Evolutionary conservation across 495 filamentous ascomycete species (phyloP), one percentile per base, ranked within the genome.

Genomic region (Stereocaulon alpinum): DNA sequence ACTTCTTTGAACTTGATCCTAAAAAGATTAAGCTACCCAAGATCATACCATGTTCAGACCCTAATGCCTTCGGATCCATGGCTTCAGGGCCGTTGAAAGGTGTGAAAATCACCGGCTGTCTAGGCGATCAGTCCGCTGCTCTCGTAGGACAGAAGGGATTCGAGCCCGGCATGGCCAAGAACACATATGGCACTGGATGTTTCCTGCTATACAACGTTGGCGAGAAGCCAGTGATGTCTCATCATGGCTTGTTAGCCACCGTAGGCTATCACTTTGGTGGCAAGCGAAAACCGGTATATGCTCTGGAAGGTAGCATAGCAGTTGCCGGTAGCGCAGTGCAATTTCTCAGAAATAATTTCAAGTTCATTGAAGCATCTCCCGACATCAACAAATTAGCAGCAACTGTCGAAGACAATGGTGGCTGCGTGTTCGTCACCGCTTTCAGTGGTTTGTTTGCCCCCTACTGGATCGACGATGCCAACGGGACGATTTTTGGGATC

Each of bases 381-480:
- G 84, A 93, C 69, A 87, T 97, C 66, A 89, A 81, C 59, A 86
- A 92, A 55, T 72, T 96, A 48, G 92, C 92, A 10, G 82, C 80
- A 53, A 86, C 80, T 2, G 92, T 96, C 1, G 69, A 84, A n/a
- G 89, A 97, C 64, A 96, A 84, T 60, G 92, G 92, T 61, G 92
- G 92, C 27, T 89, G 91, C 41, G 81, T 94, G 6, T 97, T 97
- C 67, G 92, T 97, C 50, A 96, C 92, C 34, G 92, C 92, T 1
- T 97, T 97, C 71, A 93, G 88, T 75, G 92, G 92, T 61, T 78
- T 97, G 1, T 96, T 96, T 71, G 92, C 92, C 18, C 92, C 92
- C n/a, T 96, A 96, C 70, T 97, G 92, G 92, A 95, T 96, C 62
- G 92, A 96, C 70, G 89, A 95, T 72, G 91, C 90, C 37, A 85